Conservation (phyloP, 148 eudicot genomes). For the Silene latifolia region DNA sequence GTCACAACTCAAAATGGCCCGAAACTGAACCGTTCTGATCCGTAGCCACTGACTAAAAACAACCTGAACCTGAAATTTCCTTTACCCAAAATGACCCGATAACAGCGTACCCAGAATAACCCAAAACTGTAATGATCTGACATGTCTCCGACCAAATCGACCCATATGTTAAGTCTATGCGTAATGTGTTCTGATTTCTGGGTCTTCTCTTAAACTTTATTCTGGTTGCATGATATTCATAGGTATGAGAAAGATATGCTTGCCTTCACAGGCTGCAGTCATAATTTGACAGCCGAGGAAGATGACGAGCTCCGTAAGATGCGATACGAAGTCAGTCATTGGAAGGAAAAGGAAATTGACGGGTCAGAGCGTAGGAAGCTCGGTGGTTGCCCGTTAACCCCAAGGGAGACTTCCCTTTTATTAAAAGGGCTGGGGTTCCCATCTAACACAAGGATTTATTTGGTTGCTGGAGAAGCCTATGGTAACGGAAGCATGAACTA, state of each 20-base stretch:
- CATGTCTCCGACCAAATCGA: neutral
- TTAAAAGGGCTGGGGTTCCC: slow-evolving; percentile 79
- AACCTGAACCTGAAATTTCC: no score
- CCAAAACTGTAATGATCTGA: neutral
- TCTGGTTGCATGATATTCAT: slow-evolving; percentile 2
- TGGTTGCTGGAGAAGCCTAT: slow-evolving; percentile 96
- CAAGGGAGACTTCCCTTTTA: slow-evolving; percentile 83
- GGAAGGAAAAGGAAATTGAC: slow-evolving; percentile 98
- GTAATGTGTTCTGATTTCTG: neutral
- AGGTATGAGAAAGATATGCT: slow-evolving; percentile 99
- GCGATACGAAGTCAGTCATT: slow-evolving; percentile 86
- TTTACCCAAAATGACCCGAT: no score
- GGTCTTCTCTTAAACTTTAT: neutral
- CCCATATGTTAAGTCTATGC: neutral
- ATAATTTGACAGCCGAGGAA: slow-evolving; percentile 77
- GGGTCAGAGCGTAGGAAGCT: slow-evolving; percentile 72
- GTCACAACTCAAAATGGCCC: neutral
- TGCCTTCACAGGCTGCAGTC: slow-evolving; percentile 97
- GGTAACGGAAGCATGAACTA: slow-evolving; percentile 85
- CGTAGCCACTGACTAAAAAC: no score
- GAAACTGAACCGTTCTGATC: neutral
- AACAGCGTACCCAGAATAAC: neutral
- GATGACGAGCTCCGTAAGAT: slow-evolving; percentile 76
- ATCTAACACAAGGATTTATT: slow-evolving; percentile 70
- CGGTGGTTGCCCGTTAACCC: slow-evolving; percentile 95